Evolutionary conservation across 2,329 filamentous ascomycete species (phyloP).

Genomic region (Diaporthe aspalathi): DNA sequence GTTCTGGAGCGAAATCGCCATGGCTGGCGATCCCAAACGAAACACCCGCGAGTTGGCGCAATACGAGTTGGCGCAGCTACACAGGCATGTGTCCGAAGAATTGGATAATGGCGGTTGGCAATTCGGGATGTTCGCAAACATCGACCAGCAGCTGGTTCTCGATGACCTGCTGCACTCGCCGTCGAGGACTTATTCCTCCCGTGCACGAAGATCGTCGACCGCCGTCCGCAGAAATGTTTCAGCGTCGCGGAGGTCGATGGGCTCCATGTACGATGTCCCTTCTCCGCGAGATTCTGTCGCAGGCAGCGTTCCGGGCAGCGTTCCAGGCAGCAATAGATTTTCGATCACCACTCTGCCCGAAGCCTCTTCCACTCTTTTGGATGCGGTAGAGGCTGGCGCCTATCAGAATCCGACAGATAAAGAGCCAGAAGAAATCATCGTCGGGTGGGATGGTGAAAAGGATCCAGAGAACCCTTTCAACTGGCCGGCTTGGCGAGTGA

Average conservation of each 20-base stretch:
- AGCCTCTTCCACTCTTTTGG: not conserved
- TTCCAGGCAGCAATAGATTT: not conserved
- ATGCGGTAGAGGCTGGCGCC: not conserved
- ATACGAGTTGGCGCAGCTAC: not conserved
- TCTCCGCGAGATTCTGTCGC: not conserved
- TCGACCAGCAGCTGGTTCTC: not conserved
- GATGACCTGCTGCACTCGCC: not conserved
- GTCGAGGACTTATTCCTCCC: not conserved
- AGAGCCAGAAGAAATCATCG: not conserved
- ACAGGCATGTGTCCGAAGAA: not conserved
- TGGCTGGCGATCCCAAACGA: not conserved
- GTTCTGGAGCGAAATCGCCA: not conserved
- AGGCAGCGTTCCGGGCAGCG: not conserved
- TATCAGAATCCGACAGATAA: not conserved
- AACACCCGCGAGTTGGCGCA: not conserved
- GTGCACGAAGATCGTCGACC: not conserved
- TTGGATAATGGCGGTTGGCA: not conserved
- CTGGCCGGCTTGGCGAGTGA: slow-evolving; percentile 60
- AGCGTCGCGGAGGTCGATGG: not conserved
- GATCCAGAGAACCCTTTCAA: slow-evolving; percentile 64
- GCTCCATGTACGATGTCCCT: not conserved
- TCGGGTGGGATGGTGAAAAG: slow-evolving; percentile 55
- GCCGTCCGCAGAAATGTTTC: not conserved
- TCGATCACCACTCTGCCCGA: not conserved
- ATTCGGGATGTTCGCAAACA: not conserved